Conservation (phyloP, 441 rosid genomes). For the Erodium texanum region DNA sequence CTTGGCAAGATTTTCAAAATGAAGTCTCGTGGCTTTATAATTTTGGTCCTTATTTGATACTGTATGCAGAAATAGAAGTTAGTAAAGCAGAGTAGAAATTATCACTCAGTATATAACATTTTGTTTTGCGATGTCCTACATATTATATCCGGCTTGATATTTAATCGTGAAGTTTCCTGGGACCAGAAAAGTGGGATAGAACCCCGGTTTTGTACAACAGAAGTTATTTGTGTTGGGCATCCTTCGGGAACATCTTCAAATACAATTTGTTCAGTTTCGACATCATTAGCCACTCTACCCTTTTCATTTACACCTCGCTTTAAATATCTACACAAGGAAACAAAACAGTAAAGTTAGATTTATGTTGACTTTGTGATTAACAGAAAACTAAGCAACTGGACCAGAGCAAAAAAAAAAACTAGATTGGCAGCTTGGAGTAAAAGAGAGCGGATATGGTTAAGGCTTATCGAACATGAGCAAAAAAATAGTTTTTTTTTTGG, state of each 20-base stretch:
- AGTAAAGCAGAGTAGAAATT: constrained; percentile 15
- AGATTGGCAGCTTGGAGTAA: too few relatives aligned
- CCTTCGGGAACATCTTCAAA: constrained; percentile 79
- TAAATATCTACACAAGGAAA: constrained; percentile 57
- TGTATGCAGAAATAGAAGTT: constrained; percentile 25
- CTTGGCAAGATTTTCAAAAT: constrained; percentile 82
- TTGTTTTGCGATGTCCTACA: constrained; percentile 30
- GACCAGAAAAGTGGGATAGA: constrained; percentile 99
- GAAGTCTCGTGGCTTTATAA: constrained; percentile 89
- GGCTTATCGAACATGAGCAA: too few relatives aligned
- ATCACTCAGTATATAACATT: constrained; percentile 9
- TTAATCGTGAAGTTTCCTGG: constrained; percentile 94
- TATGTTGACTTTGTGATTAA: neutral
- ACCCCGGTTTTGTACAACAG: constrained; percentile 92
- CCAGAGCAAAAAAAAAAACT: too few relatives aligned
- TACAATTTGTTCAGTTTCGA: constrained; percentile 94
- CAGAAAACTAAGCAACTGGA: neutral
- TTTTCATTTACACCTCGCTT: constrained; percentile 92
- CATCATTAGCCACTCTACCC: constrained; percentile 98
- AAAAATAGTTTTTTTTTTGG: too few relatives aligned
- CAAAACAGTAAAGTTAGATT: constrained; percentile 11
- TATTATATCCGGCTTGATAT: constrained; percentile 86
- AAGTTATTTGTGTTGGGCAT: constrained; percentile 65
- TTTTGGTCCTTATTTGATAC: constrained; percentile 86
- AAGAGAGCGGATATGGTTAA: too few relatives aligned